Evolutionary conservation across 2,329 filamentous ascomycete genomes (phyloP).

Genomic region (Orbilia quercus): DNA sequence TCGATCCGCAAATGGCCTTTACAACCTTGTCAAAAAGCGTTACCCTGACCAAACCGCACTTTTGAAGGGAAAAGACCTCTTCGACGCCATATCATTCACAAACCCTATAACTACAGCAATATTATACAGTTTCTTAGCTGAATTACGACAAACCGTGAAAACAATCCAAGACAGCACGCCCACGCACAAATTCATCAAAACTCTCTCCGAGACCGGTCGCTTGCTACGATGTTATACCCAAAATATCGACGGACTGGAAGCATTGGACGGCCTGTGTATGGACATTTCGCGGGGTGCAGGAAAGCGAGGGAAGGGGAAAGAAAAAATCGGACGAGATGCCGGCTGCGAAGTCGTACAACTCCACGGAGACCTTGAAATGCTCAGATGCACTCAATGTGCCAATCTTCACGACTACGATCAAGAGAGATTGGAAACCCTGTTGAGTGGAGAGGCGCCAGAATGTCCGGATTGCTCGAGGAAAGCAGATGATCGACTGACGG

Average conservation of each 20-base stretch:
- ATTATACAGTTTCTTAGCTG: conserved; percentile 78
- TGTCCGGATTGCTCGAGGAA: conserved; percentile 75
- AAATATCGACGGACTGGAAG: conserved; percentile 79
- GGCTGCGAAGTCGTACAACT: conserved; percentile 69
- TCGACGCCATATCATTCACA: conserved; percentile 76
- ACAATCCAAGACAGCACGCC: conserved; percentile 72
- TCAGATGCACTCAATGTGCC: conserved; percentile 69
- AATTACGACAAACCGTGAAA: conserved; percentile 72
- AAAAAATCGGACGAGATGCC: conserved; percentile 46
- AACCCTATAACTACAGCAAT: conserved; percentile 75
- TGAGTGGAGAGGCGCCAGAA: conserved; percentile 74
- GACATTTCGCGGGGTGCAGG: conserved; percentile 73
- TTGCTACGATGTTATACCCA: conserved; percentile 79
- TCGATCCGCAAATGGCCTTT: conserved; percentile 77
- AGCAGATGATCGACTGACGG: conserved; percentile 72
- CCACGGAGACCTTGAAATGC: conserved; percentile 74
- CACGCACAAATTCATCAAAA: conserved; percentile 76
- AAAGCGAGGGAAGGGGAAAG: conserved; percentile 64
- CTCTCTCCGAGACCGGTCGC: conserved; percentile 74
- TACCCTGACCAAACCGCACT: conserved; percentile 62
- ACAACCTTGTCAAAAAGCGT: conserved; percentile 74
- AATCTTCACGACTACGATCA: conserved; percentile 64
- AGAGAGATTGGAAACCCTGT: conserved; percentile 65
- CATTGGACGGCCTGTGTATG: conserved; percentile 75
- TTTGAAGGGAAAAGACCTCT: conserved; percentile 77